Evolutionary conservation across 176 grass and related monocot genomes (phyloP), one percentile per base, ranked within the genome.

Genomic region (Oryza coarctata): DNA sequence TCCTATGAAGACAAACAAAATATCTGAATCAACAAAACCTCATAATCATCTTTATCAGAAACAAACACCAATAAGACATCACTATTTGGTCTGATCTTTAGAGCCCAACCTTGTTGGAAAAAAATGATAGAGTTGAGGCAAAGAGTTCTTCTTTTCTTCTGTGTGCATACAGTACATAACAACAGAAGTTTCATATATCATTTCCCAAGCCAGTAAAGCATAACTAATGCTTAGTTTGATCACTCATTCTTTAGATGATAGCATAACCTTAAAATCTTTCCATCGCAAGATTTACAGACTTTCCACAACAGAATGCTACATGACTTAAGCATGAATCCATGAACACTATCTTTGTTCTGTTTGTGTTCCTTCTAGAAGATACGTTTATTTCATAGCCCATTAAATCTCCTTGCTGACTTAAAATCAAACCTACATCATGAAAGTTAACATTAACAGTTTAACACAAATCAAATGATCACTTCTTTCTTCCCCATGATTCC

Each of bases 131-230:
- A 9, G 7, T 39, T 80, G 26, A 74, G 13, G 14, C 49, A 79
- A 85, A 35, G 22, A 7, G 6, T 14, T 73, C 63, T 14, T 40
- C 78, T 35, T 77, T 31, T 55, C 3, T 13, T 18, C 57, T 80
- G 17, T 43, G 62, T 15, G 26, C 26, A 67, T 80, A 12, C 31
- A 79, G 34, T 64, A 55, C 58, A 80, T 12, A 40, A 40, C 26
- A 31, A 39, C 32, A 41, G 32, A 40, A 5, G 22, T 80, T 7
- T 64, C 63, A 35, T 60, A 45, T 77, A 27, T 33, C 20, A 43
- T 77, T 77, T 84, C 34, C 20, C 43, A 41, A 70, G 28, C 7
- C 41, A 63, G 25, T 64, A 70, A 34, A 70, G 34, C 27, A 77
- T 39, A 69, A 68, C 1, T 25, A 43, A 32, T 76, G 5, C 35